Percentiles rank a stretch among this genome's conserved stretches.
Conservation (phyloP, 148 eudicot species). For the Cornus kousa region DNA sequence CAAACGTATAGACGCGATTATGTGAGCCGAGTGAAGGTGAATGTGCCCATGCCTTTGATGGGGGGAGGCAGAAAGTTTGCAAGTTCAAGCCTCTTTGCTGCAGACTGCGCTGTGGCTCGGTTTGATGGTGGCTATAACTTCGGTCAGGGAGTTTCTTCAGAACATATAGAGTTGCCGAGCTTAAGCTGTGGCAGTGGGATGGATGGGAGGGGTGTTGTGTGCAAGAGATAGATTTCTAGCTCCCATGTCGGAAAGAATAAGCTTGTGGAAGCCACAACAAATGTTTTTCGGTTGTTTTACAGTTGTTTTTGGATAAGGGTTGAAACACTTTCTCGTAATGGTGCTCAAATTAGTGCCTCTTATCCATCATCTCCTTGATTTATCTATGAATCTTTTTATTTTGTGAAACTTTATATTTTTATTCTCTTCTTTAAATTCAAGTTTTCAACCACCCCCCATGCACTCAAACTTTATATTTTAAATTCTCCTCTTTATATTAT, state of each 20-base stretch:
- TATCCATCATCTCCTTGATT: too few relatives aligned
- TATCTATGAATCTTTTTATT: too few relatives aligned
- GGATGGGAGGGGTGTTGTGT: constrained; percentile 38
- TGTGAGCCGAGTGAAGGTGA: constrained; percentile 37
- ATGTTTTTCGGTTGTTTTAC: neutral
- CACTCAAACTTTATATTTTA: too few relatives aligned
- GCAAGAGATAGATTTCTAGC: constrained; percentile 30
- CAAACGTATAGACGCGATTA: constrained; percentile 46
- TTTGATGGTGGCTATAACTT: constrained; percentile 13
- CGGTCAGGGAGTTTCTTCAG: neutral
- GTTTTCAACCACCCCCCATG: too few relatives aligned
- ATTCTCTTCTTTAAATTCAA: too few relatives aligned
- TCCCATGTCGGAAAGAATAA: neutral
- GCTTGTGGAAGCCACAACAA: constrained; percentile 14
- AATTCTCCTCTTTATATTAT: too few relatives aligned
- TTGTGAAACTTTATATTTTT: too few relatives aligned
- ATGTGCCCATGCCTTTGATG: constrained; percentile 38
- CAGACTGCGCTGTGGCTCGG: constrained; percentile 40
- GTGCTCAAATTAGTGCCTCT: neutral
- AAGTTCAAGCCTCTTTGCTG: constrained; percentile 31
- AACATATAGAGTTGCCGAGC: constrained; percentile 23
- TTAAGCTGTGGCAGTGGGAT: constrained; percentile 46
- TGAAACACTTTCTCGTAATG: too few relatives aligned
- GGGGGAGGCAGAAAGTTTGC: constrained; percentile 38
- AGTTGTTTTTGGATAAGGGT: neutral